phyloP scores from a whole-genome alignment of 2,329 filamentous ascomycete species.

The Epichloe bromicola region DNA sequence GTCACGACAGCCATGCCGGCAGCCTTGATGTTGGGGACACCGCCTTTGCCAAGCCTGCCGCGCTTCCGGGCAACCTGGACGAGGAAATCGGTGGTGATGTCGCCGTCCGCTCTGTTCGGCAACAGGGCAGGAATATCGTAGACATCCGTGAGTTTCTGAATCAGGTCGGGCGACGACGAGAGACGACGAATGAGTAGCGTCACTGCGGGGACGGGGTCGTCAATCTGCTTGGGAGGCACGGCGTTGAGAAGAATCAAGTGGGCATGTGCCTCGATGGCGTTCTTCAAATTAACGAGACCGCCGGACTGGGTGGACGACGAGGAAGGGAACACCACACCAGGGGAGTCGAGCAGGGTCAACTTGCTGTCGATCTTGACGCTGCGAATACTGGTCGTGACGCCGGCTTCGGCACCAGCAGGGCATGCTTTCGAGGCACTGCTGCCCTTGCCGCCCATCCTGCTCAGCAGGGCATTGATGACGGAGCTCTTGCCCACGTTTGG shows the following conservation, averaged over 20 bases:
- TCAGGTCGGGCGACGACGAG: conserved; percentile 56
- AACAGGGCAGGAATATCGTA: conserved; percentile 78
- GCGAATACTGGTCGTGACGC: conserved; percentile 78
- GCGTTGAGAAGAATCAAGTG: conserved; percentile 81
- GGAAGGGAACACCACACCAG: conserved; percentile 86
- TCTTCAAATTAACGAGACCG: conserved; percentile 40
- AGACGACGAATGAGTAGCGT: conserved; percentile 72
- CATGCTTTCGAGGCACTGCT: conserved; percentile 49
- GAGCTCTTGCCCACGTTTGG: conserved; percentile 95
- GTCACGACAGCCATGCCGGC: conserved; percentile 88
- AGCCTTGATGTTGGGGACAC: conserved; percentile 74
- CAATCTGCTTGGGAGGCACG: conserved; percentile 85
- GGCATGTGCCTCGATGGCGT: conserved; percentile 61
- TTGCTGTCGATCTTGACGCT: conserved; percentile 92
- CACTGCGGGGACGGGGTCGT: conserved; percentile 82
- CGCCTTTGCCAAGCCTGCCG: conserved; percentile 75
- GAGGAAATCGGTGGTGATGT: conserved; percentile 79
- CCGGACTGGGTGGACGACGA: conserved; percentile 27
- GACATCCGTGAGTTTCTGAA: conserved; percentile 66
- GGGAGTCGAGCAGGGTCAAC: conserved; percentile 84
- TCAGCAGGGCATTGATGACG: conserved; percentile 84
- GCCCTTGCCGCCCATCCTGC: conserved; percentile 56
- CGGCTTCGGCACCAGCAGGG: conserved; percentile 81
- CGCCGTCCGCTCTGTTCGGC: conserved; percentile 49
- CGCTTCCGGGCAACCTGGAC: conserved; percentile 91